phyloP scores from a whole-genome alignment of 1,284 basidiomycete genomes.

The Puccinia horiana region DNA sequence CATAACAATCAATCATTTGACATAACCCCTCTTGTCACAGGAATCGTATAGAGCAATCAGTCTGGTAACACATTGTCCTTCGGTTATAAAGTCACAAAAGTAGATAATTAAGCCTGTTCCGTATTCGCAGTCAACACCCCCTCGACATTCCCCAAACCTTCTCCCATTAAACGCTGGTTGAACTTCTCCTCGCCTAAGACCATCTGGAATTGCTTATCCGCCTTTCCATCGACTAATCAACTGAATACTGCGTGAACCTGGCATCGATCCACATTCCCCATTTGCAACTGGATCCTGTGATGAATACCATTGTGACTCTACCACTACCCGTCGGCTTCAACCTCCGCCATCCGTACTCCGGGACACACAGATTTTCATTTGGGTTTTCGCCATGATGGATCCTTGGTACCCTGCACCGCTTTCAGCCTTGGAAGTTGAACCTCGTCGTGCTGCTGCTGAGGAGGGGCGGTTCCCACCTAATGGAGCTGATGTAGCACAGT shows the following conservation, averaged over 20 bases:
- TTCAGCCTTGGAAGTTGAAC: conserved; percentile 19
- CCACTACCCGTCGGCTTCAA: background rate
- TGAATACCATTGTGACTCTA: background rate
- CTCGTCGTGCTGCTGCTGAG: conserved; percentile 23
- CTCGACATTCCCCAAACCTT: background rate
- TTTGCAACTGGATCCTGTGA: background rate
- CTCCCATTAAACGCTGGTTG: background rate
- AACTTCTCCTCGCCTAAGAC: background rate
- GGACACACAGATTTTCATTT: background rate
- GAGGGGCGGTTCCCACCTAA: background rate
- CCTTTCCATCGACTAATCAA: conserved; percentile 22
- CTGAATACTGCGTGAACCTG: conserved; percentile 1
- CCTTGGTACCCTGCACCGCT: conserved; percentile 35
- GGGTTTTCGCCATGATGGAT: conserved; percentile 25
- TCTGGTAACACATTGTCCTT: background rate
- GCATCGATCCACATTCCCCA: background rate
- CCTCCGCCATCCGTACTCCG: background rate
- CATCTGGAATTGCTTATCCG: background rate
- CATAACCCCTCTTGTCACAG: conserved; percentile 1
- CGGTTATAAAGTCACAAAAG: background rate
- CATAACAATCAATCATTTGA: conserved; percentile 9
- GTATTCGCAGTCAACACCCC: conserved; percentile 24
- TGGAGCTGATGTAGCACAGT: conserved; percentile 4
- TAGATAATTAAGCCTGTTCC: conserved; percentile 1
- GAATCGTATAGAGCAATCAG: background rate